Conservation (phyloP, 2,329 filamentous ascomycete genomes). For the Rhexocercosporidium sp. region DNA sequence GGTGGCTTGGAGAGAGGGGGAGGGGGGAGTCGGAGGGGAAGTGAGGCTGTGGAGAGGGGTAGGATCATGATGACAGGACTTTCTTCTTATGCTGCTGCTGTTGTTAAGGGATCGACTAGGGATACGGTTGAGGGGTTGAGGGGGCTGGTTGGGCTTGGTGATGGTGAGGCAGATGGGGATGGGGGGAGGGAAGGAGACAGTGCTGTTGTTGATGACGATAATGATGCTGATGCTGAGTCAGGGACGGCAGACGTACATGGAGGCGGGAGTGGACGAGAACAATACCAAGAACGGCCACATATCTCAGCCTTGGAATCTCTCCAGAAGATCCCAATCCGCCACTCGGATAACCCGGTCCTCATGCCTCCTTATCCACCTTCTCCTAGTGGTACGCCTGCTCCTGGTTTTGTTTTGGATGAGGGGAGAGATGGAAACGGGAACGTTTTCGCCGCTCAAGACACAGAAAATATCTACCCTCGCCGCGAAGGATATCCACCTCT, state of each 20-base stretch:
- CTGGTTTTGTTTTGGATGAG: not conserved
- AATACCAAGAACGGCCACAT: slow-evolving; percentile 10
- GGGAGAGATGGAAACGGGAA: not conserved
- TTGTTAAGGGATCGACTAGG: slow-evolving; percentile 27
- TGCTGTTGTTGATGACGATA: not conserved
- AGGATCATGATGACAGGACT: slow-evolving; percentile 29
- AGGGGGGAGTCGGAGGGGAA: slow-evolving; percentile 28
- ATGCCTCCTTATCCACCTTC: slow-evolving; percentile 17
- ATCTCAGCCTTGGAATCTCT: slow-evolving; percentile 33
- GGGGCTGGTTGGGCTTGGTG: slow-evolving; percentile 16
- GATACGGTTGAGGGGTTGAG: slow-evolving; percentile 29
- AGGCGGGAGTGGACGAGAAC: slow-evolving; percentile 4
- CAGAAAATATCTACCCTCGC: slow-evolving; percentile 31
- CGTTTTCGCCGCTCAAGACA: not conserved
- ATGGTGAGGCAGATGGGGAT: slow-evolving; percentile 17
- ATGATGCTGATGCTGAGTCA: no score
- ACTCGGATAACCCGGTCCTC: not conserved
- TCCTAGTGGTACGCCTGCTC: not conserved
- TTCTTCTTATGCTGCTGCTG: slow-evolving; percentile 43
- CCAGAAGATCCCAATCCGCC: slow-evolving; percentile 20
- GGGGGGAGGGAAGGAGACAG: not conserved
- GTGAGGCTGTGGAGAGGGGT: slow-evolving; percentile 31
- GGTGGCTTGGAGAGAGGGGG: not conserved
- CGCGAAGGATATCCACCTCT: slow-evolving; percentile 34
- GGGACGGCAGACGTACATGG: no score